Evolutionary conservation across 2,329 filamentous ascomycete species (phyloP), one percentile per base, ranked within the genome.

Genomic region (Diaporthe longicolla): DNA sequence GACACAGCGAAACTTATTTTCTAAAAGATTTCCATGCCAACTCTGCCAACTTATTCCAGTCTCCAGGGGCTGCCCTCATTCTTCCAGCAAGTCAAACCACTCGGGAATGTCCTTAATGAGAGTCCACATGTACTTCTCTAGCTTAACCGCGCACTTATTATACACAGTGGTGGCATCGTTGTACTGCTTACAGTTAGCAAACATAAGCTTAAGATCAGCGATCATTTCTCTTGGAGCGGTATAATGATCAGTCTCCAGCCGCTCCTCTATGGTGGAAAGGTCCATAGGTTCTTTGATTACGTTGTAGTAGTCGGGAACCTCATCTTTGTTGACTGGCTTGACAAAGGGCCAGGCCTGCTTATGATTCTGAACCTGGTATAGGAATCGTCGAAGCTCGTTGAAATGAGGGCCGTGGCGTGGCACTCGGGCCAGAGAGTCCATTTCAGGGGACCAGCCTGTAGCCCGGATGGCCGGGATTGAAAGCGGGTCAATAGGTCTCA

Each of bases 271-370:
- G 26, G 95, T 98, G 61, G 91, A 93, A 61, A 98, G 87, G 81
- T 98, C 97, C 97, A 99, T 99, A 48, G 97, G 97, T 82, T 98
- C 94, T 81, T 95, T 95, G 86, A 99, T 99, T 75, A 98, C 95
- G 74, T 98, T 94, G 86, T 98, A 98, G 85, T 99, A 99, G 82
- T 99, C 97, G n/a, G 95, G 92, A 0, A 99, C 97, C 77, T 98
- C 97, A 79, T 99, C 97, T 77, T 93, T 92, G 82, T 97, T 98
- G 77, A 99, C 97, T 0, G 97, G 96, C 32, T 95, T 91, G 45
- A 97, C 89, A 86, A 99, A 99, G 0, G 97, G 97, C 97, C 97
- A 99, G 0, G 95, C 94, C 9, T 93, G 93, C 78, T 92, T 92
- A 84, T 98, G 95, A 82, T 98, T 98, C 82, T 98, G 95, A 83